These are phyloP conservation scores for Fusarium annulatum DNA, from an alignment of 2,329 filamentous ascomycete genomes.

Conservation along the genomic window DNA sequence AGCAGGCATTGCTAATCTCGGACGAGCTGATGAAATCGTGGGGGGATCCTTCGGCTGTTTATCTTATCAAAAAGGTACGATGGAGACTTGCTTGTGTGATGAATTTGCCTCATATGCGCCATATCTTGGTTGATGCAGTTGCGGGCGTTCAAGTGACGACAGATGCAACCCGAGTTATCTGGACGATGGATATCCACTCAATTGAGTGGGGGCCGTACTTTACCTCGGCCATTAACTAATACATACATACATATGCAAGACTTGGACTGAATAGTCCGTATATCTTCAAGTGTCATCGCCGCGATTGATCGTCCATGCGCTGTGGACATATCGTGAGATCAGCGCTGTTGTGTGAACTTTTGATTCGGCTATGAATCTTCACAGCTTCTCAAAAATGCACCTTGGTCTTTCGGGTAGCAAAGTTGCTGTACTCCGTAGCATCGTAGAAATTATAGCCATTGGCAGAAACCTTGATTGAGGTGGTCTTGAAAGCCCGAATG, in stretches of 20 bases:
- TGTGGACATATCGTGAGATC: conserved; percentile 26
- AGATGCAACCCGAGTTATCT: conserved; percentile 24
- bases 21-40: conserved; percentile 37
- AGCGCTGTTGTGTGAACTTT: conserved; percentile 24
- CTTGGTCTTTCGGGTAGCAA: background rate
- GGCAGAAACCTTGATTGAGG: conserved; percentile 24
- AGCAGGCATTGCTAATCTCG: conserved; percentile 24
- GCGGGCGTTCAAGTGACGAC: conserved; percentile 38
- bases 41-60: conserved; percentile 36
- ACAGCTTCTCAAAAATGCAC: conserved; percentile 4
- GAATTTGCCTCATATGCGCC: conserved; percentile 19
- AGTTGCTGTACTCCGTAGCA: background rate
- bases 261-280: background rate
- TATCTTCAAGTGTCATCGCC: background rate
- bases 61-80: conserved; percentile 32
- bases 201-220: conserved; percentile 14
- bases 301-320: conserved; percentile 12
- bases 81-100: conserved; percentile 5
- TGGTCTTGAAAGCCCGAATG: conserved; percentile 24
- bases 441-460: conserved; percentile 1
- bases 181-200: conserved; percentile 6
- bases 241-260: conserved; percentile 2
- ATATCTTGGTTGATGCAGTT: conserved; percentile 35
- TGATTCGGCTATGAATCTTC: conserved; percentile 3
- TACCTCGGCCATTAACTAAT: conserved; percentile 3